A percentile compares a stretch with the other conserved stretches of the same genome.
Conservation (phyloP, 257 asterid species). For the Sherardia arvensis region DNA sequence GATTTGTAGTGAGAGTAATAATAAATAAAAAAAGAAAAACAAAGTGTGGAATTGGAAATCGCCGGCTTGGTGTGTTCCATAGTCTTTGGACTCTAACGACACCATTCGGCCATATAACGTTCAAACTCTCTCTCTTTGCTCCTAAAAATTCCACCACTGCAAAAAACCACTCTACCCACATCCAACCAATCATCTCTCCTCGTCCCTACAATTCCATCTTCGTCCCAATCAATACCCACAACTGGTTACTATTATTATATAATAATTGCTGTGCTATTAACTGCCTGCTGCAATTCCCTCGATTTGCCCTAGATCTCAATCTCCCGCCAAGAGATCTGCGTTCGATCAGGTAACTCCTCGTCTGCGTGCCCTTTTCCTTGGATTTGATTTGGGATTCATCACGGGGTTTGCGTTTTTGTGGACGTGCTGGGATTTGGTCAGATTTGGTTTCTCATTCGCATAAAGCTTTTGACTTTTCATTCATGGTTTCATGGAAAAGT, state of each 20-base stretch:
- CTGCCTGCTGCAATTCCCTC: neutral
- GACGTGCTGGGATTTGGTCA: neutral
- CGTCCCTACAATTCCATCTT: neutral
- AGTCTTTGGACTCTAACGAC: conserved; percentile 7
- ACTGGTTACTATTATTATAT: neutral
- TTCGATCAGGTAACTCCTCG: conserved; percentile 7
- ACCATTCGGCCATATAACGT: conserved; percentile 11
- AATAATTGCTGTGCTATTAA: neutral
- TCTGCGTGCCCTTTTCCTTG: neutral
- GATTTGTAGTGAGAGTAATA: neutral
- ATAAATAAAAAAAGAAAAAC: neutral
- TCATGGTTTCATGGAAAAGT: conserved; percentile 1
- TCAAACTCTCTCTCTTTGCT: neutral
- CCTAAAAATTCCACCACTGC: neutral
- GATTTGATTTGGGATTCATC: conserved; percentile 8
- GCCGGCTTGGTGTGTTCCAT: conserved; percentile 18
- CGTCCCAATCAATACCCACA: neutral
- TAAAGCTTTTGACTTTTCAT: conserved; percentile 11
- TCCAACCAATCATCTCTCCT: conserved; percentile 9
- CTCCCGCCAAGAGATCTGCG: conserved; percentile 6
- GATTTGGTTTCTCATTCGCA: conserved; percentile 7
- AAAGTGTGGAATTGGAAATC: neutral
- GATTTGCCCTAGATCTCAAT: conserved; percentile 14
- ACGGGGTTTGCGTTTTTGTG: neutral
- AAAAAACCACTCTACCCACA: neutral